Evolutionary conservation across 768 basidiomycete species (phyloP).

Genomic region (Leucocoprinus sp.): DNA sequence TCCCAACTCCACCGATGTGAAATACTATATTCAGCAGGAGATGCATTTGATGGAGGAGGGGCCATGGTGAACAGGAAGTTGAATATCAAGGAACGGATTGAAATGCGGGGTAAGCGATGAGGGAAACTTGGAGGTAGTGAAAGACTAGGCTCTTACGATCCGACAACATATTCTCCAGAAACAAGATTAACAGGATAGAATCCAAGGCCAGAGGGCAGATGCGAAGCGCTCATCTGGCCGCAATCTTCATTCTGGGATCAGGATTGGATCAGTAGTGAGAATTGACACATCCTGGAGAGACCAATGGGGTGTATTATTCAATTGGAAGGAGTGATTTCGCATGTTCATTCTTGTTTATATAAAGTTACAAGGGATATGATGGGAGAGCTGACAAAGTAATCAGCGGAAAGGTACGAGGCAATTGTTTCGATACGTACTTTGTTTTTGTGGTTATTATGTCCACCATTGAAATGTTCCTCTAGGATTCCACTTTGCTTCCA

Average conservation of each 20-base stretch:
- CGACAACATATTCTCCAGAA: slow-evolving; percentile 66
- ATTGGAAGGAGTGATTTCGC: slow-evolving; percentile 50
- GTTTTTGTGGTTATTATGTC: slow-evolving; percentile 76
- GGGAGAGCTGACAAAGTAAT: slow-evolving; percentile 48
- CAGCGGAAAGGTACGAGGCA: neutral
- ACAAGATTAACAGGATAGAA: slow-evolving; percentile 84
- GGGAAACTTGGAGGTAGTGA: too few relatives aligned
- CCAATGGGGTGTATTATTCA: slow-evolving; percentile 67
- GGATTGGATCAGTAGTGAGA: neutral
- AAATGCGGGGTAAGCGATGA: too few relatives aligned
- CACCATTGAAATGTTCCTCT: slow-evolving; percentile 47
- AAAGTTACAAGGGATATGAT: slow-evolving; percentile 81
- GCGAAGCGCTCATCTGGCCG: slow-evolving; percentile 90
- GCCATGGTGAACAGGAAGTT: too few relatives aligned
- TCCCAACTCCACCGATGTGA: too few relatives aligned
- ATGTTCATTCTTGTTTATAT: slow-evolving; percentile 63
- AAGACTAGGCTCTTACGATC: slow-evolving; percentile 48
- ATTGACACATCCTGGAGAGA: slow-evolving; percentile 51
- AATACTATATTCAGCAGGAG: too few relatives aligned
- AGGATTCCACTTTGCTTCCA: slow-evolving; percentile 61
- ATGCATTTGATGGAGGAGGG: too few relatives aligned
- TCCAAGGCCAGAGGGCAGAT: slow-evolving; percentile 72
- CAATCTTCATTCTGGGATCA: slow-evolving; percentile 72
- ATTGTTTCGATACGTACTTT: slow-evolving; percentile 36
- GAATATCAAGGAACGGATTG: too few relatives aligned